Conservation (phyloP, 345 rosid genomes). For the Xanthoceras sorbifolium region DNA sequence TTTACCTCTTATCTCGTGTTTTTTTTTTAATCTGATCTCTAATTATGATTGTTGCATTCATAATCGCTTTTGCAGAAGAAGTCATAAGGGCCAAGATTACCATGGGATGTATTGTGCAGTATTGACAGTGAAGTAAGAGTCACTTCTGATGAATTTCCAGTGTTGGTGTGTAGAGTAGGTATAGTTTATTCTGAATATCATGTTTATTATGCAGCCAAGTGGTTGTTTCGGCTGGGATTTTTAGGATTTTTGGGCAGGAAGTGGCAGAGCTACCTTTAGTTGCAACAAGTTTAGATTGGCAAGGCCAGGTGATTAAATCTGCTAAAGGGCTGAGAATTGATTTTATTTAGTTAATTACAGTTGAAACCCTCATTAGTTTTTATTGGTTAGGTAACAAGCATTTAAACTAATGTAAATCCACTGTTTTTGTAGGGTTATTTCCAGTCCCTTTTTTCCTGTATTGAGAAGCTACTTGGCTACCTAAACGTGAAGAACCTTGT, state of each 20-base stretch:
- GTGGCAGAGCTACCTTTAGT: conserved; percentile 93
- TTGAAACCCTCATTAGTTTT: not conserved
- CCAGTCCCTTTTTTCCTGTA: conserved; percentile 69
- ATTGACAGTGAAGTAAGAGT: conserved; percentile 78
- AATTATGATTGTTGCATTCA: not conserved
- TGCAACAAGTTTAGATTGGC: conserved; percentile 66
- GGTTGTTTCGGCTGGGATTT: conserved; percentile 74
- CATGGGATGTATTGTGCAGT: conserved; percentile 86
- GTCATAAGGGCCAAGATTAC: conserved; percentile 64
- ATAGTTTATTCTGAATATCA: not conserved
- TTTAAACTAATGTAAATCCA: not conserved
- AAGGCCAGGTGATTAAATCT: conserved; percentile 60
- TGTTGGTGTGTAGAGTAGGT: not conserved
- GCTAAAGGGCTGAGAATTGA: not conserved
- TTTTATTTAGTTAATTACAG: not conserved
- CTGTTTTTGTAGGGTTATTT: conserved; percentile 73
- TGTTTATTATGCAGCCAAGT: conserved; percentile 57
- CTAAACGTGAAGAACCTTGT: conserved; percentile 67
- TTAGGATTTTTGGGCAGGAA: conserved; percentile 79
- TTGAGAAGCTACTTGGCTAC: conserved; percentile 67
- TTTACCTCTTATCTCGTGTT: not conserved
- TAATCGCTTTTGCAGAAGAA: conserved; percentile 45
- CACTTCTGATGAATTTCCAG: not conserved
- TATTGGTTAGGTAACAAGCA: not conserved
- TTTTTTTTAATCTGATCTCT: not conserved